Evolutionary conservation across 2,329 filamentous ascomycete genomes (phyloP), one percentile per base, ranked within the genome.

Genomic region (Alternaria ventricosa): DNA sequence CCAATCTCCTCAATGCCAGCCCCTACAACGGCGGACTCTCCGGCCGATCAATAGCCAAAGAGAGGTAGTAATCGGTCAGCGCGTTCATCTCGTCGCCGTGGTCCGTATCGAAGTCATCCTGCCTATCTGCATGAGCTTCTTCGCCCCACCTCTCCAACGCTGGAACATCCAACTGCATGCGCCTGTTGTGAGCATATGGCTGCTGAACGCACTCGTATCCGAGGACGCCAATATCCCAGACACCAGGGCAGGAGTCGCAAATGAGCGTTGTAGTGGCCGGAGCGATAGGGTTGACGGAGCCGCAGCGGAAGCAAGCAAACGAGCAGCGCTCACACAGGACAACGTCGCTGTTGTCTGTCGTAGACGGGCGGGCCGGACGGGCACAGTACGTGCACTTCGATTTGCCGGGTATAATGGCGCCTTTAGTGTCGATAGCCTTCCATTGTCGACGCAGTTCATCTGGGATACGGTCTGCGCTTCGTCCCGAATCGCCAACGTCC

Each of bases 291-390:
- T 68, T 75, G 2, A 15, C 54, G 4, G 43, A 47, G 1, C 76
- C 77, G 54, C 82, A 84, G 1, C 82, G 73, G 53, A 83, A 79
- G 65, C 82, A 84, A 1, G 73, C 62, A 60, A 84, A 84, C 5
- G 68, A 70, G 65, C 82, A 84, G 18, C 75, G 73, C 64, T 83
- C 82, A 61, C 82, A 84, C 6, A 80, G 60, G 4, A 63, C 41
- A 4, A 28, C 12, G 6, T 25, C 36, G n/a, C 63, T 47, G 6
- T 43, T 8, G 3, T 56, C 41, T 2, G 54, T n/a, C 12, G 23
- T 25, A 30, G 67, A 60, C 0, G 75, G 70, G 18, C 78, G 56
- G 25, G 80, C 78, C 6, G 77, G 71, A 0, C 71, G 71, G 15
- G 67, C 65, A 53, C 82, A 83, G 6, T 65, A 22, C 7, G 67